A percentile compares a stretch with the other conserved stretches of the same genome.
Conservation (phyloP, 805 yeast species). For the Saccharomycopsis javanensis region DNA sequence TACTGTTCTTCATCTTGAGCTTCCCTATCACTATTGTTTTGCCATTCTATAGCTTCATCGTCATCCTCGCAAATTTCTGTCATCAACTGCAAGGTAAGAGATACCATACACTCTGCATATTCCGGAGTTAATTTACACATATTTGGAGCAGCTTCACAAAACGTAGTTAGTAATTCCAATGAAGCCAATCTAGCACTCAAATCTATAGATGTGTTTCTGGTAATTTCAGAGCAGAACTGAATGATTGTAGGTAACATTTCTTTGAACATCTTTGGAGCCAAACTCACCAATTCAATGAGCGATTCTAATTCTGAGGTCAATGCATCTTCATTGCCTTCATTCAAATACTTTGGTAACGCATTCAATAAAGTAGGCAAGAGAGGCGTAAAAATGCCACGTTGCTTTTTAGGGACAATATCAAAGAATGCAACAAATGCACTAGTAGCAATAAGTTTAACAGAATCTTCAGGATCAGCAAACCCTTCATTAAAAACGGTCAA, state of each 20-base stretch:
- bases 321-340: conserved; percentile 69
- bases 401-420: conserved; percentile 64
- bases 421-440: conserved; percentile 89
- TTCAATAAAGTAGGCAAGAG: conserved; percentile 76
- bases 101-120: conserved; percentile 63
- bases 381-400: conserved; percentile 70
- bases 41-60: conserved; percentile 85
- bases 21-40: conserved; percentile 66
- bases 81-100: conserved; percentile 70
- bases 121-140: conserved; percentile 80
- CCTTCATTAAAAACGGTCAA: conserved; percentile 71
- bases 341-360: conserved; percentile 76
- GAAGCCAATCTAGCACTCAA: conserved; percentile 75
- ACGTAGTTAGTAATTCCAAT: conserved; percentile 79
- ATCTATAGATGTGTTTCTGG: conserved; percentile 73
- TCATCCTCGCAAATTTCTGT: conserved; percentile 87
- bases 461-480: conserved; percentile 69
- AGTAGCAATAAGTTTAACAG: conserved; percentile 84
- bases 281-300: conserved; percentile 78
- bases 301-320: conserved; percentile 83
- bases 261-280: conserved; percentile 90
- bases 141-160: conserved; percentile 85
- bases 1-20: conserved; percentile 81
- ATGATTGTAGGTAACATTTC: conserved; percentile 86
- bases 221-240: conserved; percentile 74